These are phyloP conservation scores for Metschnikowia noctiluminum DNA, from an alignment of 805 yeast genomes.

Conservation along the genomic window DNA sequence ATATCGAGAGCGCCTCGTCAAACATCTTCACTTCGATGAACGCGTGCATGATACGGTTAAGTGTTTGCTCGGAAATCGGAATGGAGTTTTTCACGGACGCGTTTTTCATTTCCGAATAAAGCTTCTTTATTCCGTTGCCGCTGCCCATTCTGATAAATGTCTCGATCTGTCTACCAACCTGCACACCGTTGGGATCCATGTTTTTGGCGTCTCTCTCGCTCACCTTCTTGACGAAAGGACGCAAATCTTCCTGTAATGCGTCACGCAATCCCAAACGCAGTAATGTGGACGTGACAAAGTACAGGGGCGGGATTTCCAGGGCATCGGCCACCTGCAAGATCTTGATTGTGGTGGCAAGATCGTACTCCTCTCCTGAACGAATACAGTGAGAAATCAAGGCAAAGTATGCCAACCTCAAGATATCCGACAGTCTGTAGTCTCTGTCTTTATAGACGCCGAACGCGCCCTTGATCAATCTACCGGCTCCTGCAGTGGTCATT, in stretches of 20 bases:
- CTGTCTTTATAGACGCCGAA: slow-evolving; percentile 11
- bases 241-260: slow-evolving; percentile 7
- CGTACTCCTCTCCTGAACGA: slow-evolving; percentile 21
- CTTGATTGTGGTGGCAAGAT: slow-evolving; percentile 23
- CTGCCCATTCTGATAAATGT: slow-evolving; percentile 20
- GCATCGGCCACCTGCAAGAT: slow-evolving; percentile 25
- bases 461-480: slow-evolving; percentile 4
- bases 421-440: slow-evolving; percentile 16
- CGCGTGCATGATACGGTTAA: slow-evolving; percentile 45
- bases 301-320: slow-evolving; percentile 19
- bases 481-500: slow-evolving; percentile 8
- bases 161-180: slow-evolving; percentile 23
- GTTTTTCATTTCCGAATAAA: slow-evolving; percentile 26
- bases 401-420: slow-evolving; percentile 30
- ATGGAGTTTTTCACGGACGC: slow-evolving; percentile 24
- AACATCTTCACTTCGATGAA: slow-evolving; percentile 36
- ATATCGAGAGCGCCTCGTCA: slow-evolving; percentile 40
- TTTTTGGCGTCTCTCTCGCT: slow-evolving; percentile 17
- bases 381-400: slow-evolving; percentile 32
- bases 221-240: slow-evolving; percentile 4
- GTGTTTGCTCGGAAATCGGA: slow-evolving; percentile 39
- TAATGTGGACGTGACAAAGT: slow-evolving; percentile 19
- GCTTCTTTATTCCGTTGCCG: slow-evolving; percentile 17
- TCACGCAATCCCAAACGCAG: slow-evolving; percentile 13
- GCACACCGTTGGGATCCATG: slow-evolving; percentile 34